A percentile compares a stretch with the other conserved stretches of the same genome.
phyloP scores from a whole-genome alignment of 345 rosid species.

The Eucalyptus fibrosa region DNA sequence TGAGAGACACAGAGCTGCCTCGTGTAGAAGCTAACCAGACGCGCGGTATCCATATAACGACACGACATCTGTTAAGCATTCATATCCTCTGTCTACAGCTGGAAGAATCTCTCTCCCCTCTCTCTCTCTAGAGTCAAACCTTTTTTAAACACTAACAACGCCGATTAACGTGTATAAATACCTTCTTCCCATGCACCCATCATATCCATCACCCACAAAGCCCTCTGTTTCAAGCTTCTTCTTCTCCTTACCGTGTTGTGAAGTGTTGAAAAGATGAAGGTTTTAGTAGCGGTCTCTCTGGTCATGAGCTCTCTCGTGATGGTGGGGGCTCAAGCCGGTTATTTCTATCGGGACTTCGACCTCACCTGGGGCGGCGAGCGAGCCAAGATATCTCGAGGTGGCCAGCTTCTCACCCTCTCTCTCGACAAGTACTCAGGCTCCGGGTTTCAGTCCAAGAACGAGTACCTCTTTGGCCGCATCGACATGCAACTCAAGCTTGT shows the following conservation, averaged over 20 bases:
- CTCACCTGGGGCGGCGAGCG: constrained; percentile 17
- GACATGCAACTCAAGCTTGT: constrained; percentile 45
- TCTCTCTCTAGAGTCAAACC: neutral
- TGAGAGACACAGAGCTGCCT: neutral
- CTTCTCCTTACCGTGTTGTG: neutral
- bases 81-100: neutral
- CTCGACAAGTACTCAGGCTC: constrained; percentile 39
- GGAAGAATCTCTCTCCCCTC: neutral
- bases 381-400: constrained; percentile 22
- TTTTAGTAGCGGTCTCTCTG: neutral
- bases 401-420: constrained; percentile 14
- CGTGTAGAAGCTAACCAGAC: neutral
- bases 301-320: neutral
- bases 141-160: neutral
- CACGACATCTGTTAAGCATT: neutral
- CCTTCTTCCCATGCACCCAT: neutral
- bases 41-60: neutral
- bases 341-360: neutral
- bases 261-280: neutral
- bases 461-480: constrained; percentile 31
- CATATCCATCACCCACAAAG: neutral
- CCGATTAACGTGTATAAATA: neutral
- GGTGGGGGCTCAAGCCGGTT: neutral
- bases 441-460: constrained; percentile 44
- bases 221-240: neutral